Evolutionary conservation across 2,329 filamentous ascomycete species (phyloP).

Genomic region (Pestalotiopsis sp.): DNA sequence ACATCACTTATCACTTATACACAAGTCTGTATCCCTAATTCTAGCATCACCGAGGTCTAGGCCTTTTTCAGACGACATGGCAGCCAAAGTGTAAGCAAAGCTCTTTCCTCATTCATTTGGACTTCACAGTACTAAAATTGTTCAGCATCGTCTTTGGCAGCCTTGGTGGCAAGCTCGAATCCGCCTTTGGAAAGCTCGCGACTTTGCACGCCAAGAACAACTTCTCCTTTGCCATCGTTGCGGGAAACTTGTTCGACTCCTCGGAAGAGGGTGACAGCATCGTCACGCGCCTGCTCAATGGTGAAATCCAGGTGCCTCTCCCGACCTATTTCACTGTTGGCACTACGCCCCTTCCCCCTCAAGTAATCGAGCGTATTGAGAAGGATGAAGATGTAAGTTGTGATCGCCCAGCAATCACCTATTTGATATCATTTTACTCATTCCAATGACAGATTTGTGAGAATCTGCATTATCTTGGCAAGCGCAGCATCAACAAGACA

Average conservation of each 20-base stretch:
- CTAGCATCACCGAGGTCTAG: not conserved
- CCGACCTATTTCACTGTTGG: conserved; percentile 92
- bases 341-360: conserved; percentile 68
- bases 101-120: not conserved
- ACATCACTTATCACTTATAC: not conserved
- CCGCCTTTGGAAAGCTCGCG: conserved; percentile 78
- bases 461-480: conserved; percentile 90
- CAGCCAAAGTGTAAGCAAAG: conserved; percentile 49
- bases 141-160: conserved; percentile 78
- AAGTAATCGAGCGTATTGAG: conserved; percentile 74
- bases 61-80: conserved; percentile 36
- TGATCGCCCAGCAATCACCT: not conserved
- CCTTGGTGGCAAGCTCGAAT: conserved; percentile 75
- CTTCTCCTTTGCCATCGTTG: conserved; percentile 83
- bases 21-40: not conserved
- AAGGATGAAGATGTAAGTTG: conserved; percentile 59
- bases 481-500: conserved; percentile 85
- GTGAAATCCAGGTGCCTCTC: conserved; percentile 74
- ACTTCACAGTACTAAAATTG: conserved; percentile 15
- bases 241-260: conserved; percentile 78
- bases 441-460: conserved; percentile 64
- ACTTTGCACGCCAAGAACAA: conserved; percentile 83
- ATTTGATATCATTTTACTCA: not conserved
- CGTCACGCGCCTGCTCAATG: conserved; percentile 68
- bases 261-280: conserved; percentile 56